Percentiles rank a stretch among this genome's conserved stretches.
Conservation (phyloP, 2,329 filamentous ascomycete genomes). For the Zymoseptoria passerinii region DNA sequence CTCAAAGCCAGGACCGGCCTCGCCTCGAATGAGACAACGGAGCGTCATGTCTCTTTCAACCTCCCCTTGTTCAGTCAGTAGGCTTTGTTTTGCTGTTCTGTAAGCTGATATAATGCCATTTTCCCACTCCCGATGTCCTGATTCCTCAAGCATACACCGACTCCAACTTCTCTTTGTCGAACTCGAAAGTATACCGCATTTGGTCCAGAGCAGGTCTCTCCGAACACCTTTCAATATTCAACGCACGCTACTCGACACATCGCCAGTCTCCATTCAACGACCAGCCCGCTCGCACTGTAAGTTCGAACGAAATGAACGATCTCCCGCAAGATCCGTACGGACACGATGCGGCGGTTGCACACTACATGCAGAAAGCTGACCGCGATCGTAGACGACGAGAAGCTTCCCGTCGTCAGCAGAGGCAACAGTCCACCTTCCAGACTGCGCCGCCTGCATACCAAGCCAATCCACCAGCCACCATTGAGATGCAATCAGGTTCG, state of each 20-base stretch:
- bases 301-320: neutral
- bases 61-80: neutral
- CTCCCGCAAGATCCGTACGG: neutral
- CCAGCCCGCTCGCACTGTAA: neutral
- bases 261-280: neutral
- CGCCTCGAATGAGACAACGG: neutral
- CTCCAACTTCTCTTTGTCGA: neutral
- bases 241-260: neutral
- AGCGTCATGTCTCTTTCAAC: neutral
- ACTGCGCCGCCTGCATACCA: neutral
- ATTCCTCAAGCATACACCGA: neutral
- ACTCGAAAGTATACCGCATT: neutral
- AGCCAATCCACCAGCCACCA: neutral
- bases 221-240: neutral
- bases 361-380: neutral
- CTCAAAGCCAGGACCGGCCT: neutral
- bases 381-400: conserved; percentile 3
- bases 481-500: neutral
- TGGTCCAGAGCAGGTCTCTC: neutral
- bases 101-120: neutral
- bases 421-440: neutral
- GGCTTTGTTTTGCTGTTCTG: neutral
- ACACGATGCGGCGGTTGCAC: neutral
- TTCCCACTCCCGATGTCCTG: neutral
- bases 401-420: neutral